Conservation (phyloP, 176 grass and related monocot species). For the Lolium rigidum region DNA sequence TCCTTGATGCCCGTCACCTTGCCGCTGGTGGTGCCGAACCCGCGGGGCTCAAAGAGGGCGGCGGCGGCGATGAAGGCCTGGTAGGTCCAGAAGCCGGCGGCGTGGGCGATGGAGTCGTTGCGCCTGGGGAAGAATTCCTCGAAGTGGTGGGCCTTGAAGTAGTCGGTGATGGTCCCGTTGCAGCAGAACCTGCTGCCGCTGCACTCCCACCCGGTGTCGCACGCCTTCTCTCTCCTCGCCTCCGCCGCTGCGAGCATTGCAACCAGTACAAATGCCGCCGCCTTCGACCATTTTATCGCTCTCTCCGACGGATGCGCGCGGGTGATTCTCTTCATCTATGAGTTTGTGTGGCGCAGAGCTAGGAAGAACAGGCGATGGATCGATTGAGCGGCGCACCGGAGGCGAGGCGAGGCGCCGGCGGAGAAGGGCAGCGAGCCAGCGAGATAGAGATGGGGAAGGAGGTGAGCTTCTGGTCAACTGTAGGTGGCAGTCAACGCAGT, state of each 20-base stretch:
- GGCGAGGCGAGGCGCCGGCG: too few species aligned
- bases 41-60: constrained; percentile 66
- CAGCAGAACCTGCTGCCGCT: constrained; percentile 83
- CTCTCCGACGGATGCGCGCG: too few species aligned
- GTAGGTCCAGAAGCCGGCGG: constrained; percentile 81
- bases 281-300: constrained; percentile 23
- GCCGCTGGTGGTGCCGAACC: constrained; percentile 84
- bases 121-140: constrained; percentile 87
- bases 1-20: constrained; percentile 68
- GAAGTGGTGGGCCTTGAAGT: constrained; percentile 85
- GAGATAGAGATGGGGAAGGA: too few species aligned
- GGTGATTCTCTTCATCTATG: too few species aligned
- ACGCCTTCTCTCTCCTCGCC: constrained; percentile 39
- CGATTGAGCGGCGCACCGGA: too few species aligned
- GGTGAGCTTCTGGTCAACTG: too few species aligned
- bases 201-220: constrained; percentile 90
- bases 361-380: too few species aligned
- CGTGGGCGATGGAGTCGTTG: constrained; percentile 64
- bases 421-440: too few species aligned
- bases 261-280: constrained; percentile 39
- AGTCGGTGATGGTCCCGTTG: constrained; percentile 78
- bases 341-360: too few species aligned
- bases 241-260: constrained; percentile 21
- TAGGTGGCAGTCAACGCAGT: too few species aligned
- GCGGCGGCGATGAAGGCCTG: constrained; percentile 78